Percentiles rank a stretch among this genome's conserved stretches.
phyloP scores from a whole-genome alignment of 2,329 filamentous ascomycete genomes.

The Penicillium crustosum region DNA sequence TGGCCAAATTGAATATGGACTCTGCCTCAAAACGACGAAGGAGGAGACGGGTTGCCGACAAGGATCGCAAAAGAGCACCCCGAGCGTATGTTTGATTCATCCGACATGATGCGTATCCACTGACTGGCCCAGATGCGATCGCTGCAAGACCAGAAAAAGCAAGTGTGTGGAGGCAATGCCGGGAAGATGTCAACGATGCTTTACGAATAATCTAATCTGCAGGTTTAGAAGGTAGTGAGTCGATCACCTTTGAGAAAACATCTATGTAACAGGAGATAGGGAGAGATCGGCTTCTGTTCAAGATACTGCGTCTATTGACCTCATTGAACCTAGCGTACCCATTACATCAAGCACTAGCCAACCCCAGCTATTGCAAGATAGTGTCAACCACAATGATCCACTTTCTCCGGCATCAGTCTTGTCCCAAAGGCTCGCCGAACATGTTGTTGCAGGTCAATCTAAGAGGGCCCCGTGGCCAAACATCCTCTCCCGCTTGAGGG shows the following conservation, averaged over 20 bases:
- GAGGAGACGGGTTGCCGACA: conserved; percentile 33
- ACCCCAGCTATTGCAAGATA: background rate
- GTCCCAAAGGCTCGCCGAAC: conserved; percentile 13
- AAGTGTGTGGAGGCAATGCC: conserved; percentile 33
- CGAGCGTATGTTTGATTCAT: conserved; percentile 27
- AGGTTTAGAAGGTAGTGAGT: conserved; percentile 18
- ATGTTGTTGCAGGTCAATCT: conserved; percentile 14
- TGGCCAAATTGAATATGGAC: background rate
- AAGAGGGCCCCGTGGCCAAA: conserved; percentile 14
- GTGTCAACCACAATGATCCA: conserved; percentile 24
- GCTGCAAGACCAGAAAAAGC: conserved; percentile 39
- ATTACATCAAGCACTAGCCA: background rate
- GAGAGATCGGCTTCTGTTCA: background rate
- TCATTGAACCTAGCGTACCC: background rate
- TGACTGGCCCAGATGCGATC: conserved; percentile 27
- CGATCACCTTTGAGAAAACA: background rate
- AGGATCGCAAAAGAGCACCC: conserved; percentile 36
- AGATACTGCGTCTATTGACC: background rate
- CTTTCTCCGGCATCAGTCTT: conserved; percentile 11
- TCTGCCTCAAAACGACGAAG: conserved; percentile 13
- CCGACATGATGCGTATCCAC: background rate
- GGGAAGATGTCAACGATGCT: conserved; percentile 33
- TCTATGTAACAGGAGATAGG: background rate
- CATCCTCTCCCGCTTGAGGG: conserved; percentile 18
- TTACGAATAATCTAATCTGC: conserved; percentile 4